Base-by-base conservation (phyloP, 1,139 yeast species). In the Scheffersomyces insectosa region DNA sequence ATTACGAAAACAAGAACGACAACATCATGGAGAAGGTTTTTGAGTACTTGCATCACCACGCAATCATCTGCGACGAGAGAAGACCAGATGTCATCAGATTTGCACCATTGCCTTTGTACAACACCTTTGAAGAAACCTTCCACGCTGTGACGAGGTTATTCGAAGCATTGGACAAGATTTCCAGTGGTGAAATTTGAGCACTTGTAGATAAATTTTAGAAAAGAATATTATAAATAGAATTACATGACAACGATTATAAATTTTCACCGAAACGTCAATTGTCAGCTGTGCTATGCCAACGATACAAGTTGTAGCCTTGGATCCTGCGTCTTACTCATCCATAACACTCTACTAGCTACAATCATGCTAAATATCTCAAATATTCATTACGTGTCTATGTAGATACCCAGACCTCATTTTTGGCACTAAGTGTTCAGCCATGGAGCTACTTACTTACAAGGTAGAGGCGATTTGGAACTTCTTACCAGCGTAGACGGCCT, bases 401-500 rank as follows among this genome's bases (percentile, higher is more conserved):
- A 20, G 25, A 20, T 20, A 20, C 25, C 25, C 25, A 20, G 25
- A 20, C 25, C 25, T 20, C 25, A 20, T 20, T 20, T 16, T 20
- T 20, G 25, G 25, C 25, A 20, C 25, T 20, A 16, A 16, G 25
- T 20, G 25, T 7, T 20, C 6, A 20, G 8, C 25, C 8, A 20
- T 7, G 16, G 16, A 16, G 25, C 25, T 20, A 31, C 25, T 16
- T 37, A 35, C 45, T 48, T 53, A 53, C 48, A 53, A 46, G 38
- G 51, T 49, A 43, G 45, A 44, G 33, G 76, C 66, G 48, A 47
- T 58, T 75, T 83, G 89, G 90, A 89, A 90, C 73, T 85, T 75
- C 68, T 78, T 81, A 72, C 98, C 98, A 53, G 97, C 96, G 79
- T 82, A 91, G 70, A 88, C 68, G 56, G 96, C 96, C 80, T 88